phyloP scores from a whole-genome alignment of 257 asterid species.

The Rubia yunnanensis region DNA sequence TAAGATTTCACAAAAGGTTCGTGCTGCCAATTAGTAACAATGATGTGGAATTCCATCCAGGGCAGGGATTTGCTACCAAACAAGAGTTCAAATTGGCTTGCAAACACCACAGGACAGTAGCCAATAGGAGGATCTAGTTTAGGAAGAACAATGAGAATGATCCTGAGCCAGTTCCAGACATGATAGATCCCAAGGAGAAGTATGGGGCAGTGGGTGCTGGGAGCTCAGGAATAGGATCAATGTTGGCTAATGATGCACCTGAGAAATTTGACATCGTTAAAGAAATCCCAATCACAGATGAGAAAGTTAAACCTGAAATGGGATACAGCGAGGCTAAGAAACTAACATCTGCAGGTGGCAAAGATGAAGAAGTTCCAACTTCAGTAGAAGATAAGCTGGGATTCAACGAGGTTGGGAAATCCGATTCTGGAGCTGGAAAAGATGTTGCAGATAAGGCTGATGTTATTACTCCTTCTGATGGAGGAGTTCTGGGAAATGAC shows the following conservation, averaged over 20 bases:
- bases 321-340: constrained; percentile 9
- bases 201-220: no score
- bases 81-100: no score
- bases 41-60: no score
- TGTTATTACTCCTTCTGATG: constrained; percentile 14
- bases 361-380: not conserved
- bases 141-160: constrained; percentile 1
- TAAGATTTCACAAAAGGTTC: no score
- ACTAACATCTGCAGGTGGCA: constrained; percentile 13
- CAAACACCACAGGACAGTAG: no score
- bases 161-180: not conserved
- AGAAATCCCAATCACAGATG: constrained; percentile 11
- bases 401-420: constrained; percentile 8
- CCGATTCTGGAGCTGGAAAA: constrained; percentile 13
- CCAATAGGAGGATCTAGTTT: no score
- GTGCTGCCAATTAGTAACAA: no score
- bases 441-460: no score
- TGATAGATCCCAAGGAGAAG: not conserved
- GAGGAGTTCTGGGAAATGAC: constrained; percentile 15
- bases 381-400: constrained; percentile 3
- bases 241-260: no score
- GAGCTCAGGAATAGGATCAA: no score
- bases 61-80: no score
- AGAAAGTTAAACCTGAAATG: constrained; percentile 8
- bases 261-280: constrained; percentile 8